These are phyloP conservation scores for Tanacetum coccineum DNA, from an alignment of 129 eudicot species.

Conservation along the genomic window DNA sequence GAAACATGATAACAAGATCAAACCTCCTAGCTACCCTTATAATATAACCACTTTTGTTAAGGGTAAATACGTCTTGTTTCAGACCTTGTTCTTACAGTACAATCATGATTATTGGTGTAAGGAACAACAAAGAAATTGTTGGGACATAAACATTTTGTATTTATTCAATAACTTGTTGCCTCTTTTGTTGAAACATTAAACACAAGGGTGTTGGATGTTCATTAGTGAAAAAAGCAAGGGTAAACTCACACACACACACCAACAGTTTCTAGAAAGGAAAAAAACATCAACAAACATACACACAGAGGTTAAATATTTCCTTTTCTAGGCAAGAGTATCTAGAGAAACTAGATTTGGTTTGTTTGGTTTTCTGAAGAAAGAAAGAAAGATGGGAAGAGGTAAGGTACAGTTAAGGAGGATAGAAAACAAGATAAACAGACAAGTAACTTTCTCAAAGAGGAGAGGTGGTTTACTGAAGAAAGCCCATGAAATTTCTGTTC, in stretches of 20 bases:
- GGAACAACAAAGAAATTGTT: constrained; percentile 11
- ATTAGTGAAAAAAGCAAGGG: constrained; percentile 34
- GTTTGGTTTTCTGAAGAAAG: constrained; percentile 24
- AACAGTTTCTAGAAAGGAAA: constrained; percentile 23
- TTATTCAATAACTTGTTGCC: constrained; percentile 21
- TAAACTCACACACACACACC: constrained; percentile 28
- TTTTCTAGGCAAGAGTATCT: constrained; percentile 42
- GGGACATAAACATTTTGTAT: constrained; percentile 29
- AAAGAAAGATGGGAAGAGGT: constrained; percentile 71
- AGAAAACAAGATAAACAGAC: constrained; percentile 94
- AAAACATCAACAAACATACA: constrained; percentile 18
- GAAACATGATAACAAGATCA: constrained; percentile 4
- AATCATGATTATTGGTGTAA: constrained; percentile 25
- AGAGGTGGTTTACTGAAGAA: constrained; percentile 83
- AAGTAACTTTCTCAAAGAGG: constrained; percentile 94
- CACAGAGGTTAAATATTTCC: constrained; percentile 33
- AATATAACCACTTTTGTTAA: constrained; percentile 3
- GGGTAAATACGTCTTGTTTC: constrained; percentile 25
- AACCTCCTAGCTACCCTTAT: background rate
- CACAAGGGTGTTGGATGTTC: constrained; percentile 30
- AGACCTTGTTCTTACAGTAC: constrained; percentile 19
- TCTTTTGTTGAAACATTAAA: constrained; percentile 38
- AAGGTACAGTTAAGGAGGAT: constrained; percentile 82
- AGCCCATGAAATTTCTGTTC: constrained; percentile 94
- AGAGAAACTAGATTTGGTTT: constrained; percentile 32